Base-by-base conservation (phyloP, 768 basidiomycete species). In the Mycena pura region DNA sequence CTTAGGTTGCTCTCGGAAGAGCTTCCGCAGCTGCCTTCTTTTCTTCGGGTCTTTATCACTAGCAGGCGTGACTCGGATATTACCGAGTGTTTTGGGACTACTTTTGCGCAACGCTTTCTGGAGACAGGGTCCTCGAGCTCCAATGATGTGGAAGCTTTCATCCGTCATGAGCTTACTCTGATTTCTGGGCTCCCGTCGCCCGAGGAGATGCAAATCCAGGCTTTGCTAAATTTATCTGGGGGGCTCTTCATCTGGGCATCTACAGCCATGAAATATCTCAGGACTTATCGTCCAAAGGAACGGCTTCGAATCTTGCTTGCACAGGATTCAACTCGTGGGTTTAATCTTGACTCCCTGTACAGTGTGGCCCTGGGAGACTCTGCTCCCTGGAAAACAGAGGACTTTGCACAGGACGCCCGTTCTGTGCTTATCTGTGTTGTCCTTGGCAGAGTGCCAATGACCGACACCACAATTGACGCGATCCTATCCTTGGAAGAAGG, bases 1-100 rank as follows among this genome's bases (percentile, higher is more conserved):
- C 39, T 70, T 31, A 25, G 24, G 6, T 13, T 65, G 13, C 31
- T 70, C 10, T 53, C 66, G 29, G 21, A 7, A 3, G 10, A 46
- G 41, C 15, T 43, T 21, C 41, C 45, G 29, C 27, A 46, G 10
- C 27, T 31, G 6, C 41, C 41, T 21, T 22, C 9, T 43, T 43
- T 43, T 15, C 41, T 43, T 43, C 41, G 41, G 19, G 15, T 43
- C 6, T 43, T 43, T 15, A 24, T 43, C 19, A 43, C 41, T 43
- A 43, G 41, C 15, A 6, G 41, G 15, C 41, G 6, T 6, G 41
- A 43, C 21, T 43, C 41, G 21, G 41, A 43, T 22, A 43, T 43
- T 22, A 43, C 41, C 21, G 6, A 43, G 9, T 6, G 24, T 6
- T 43, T 43, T 43, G 41, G 15, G n/a, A n/a, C n/a, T n/a, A n/a